Conservation (phyloP, 352 stramenopile genomes). For the Phytophthora hybrid region DNA sequence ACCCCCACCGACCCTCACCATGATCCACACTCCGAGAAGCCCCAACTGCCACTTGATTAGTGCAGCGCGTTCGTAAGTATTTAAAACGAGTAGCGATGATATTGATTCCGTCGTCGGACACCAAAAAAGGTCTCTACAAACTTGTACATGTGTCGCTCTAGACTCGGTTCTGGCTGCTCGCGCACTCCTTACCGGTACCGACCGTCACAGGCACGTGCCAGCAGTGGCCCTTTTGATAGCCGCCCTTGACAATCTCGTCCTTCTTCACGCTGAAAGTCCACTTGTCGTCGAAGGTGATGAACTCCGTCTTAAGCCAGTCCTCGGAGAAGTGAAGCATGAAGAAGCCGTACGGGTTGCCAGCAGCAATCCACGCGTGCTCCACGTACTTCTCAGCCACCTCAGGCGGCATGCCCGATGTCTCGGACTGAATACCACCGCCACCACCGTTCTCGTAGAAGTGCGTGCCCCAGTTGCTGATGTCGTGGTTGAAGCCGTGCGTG, state of each 20-base stretch:
- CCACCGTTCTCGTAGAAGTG: slow-evolving; percentile 91
- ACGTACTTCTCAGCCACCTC: slow-evolving; percentile 81
- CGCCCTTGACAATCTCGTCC: slow-evolving; percentile 79
- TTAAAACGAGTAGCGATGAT: slow-evolving; percentile 33
- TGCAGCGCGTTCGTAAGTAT: slow-evolving; percentile 18
- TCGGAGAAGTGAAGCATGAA: slow-evolving; percentile 87
- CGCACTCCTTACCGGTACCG: slow-evolving; percentile 71
- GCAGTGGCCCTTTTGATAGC: slow-evolving; percentile 85
- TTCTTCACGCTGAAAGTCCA: slow-evolving; percentile 86
- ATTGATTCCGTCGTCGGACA: slow-evolving; percentile 13
- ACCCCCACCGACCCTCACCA: neutral
- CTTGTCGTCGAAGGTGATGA: slow-evolving; percentile 82
- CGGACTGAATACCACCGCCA: slow-evolving; percentile 86
- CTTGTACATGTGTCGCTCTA: slow-evolving; percentile 11
- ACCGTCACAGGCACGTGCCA: slow-evolving; percentile 85
- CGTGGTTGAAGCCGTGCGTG: slow-evolving; percentile 91
- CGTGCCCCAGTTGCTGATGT: slow-evolving; percentile 85
- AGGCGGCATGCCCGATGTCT: slow-evolving; percentile 82
- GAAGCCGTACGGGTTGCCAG: slow-evolving; percentile 87
- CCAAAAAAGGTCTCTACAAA: slow-evolving; percentile 17
- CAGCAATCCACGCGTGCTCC: slow-evolving; percentile 81
- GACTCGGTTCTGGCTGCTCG: slow-evolving; percentile 37
- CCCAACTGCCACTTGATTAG: neutral
- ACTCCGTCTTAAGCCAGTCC: slow-evolving; percentile 87
- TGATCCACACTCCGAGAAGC: neutral